phyloP scores from a whole-genome alignment of 441 rosid genomes.

The Pelargonium hybrid region DNA sequence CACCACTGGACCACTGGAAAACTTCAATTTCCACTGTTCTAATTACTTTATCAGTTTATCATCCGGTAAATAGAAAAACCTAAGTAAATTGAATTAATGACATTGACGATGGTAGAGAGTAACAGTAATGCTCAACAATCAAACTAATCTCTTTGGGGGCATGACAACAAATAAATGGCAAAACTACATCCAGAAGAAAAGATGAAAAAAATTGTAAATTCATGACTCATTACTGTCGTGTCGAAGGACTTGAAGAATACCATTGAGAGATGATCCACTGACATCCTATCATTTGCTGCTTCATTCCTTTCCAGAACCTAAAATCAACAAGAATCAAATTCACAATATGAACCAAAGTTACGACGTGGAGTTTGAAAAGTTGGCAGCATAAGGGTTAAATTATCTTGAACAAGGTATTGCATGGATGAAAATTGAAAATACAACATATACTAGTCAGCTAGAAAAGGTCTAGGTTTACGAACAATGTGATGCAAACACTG shows the following conservation, averaged over 20 bases:
- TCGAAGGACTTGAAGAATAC: constrained; percentile 25
- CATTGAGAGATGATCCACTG: constrained; percentile 57
- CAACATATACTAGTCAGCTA: constrained; percentile 1
- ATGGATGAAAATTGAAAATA: neutral
- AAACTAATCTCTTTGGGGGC: neutral
- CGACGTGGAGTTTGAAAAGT: neutral
- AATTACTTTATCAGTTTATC: neutral
- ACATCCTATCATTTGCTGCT: constrained; percentile 31
- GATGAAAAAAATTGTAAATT: neutral
- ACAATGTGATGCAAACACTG: neutral
- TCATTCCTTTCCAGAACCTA: constrained; percentile 69
- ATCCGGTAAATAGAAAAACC: neutral
- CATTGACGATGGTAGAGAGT: neutral
- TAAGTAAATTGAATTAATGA: neutral
- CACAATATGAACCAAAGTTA: constrained; percentile 13
- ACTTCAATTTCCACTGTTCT: neutral
- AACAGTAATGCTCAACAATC: neutral
- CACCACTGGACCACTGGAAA: neutral
- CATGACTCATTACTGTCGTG: neutral
- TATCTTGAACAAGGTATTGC: neutral
- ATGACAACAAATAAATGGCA: neutral
- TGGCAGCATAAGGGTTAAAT: neutral
- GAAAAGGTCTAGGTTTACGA: neutral
- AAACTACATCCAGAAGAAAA: neutral
- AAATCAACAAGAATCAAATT: constrained; percentile 16